phyloP scores from a whole-genome alignment of 2,329 filamentous ascomycete species.

The Lomentospora prolificans region DNA sequence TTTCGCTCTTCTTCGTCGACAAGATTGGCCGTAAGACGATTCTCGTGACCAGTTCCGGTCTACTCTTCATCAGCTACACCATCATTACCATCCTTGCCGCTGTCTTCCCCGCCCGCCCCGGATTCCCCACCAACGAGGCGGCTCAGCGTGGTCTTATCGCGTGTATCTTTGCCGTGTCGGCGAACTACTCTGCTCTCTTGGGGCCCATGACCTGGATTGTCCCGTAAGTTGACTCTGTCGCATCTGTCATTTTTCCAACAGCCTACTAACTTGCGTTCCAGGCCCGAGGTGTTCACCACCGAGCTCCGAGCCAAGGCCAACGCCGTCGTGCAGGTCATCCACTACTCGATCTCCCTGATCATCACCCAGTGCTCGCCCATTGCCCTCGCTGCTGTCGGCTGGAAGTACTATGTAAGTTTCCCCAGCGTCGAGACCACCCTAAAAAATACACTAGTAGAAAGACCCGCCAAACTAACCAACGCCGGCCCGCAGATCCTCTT shows the following conservation, averaged over 20 bases:
- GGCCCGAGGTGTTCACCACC: slow-evolving; percentile 30
- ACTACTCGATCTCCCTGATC: slow-evolving; percentile 29
- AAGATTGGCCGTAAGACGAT: slow-evolving; percentile 26
- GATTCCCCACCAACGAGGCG: slow-evolving; percentile 24
- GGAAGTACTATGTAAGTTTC: slow-evolving; percentile 28
- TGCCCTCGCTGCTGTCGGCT: slow-evolving; percentile 25
- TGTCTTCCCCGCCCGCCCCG: slow-evolving; percentile 24
- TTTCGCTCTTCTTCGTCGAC: slow-evolving; percentile 29
- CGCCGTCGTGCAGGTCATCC: slow-evolving; percentile 28
- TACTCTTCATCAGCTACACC: slow-evolving; percentile 25
- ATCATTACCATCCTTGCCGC: slow-evolving; percentile 30
- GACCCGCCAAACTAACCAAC: not conserved
- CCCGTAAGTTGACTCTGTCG: slow-evolving; percentile 17
- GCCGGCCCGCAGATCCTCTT: slow-evolving; percentile 23
- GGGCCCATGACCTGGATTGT: slow-evolving; percentile 33
- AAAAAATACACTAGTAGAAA: no score
- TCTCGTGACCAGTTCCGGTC: slow-evolving; percentile 23
- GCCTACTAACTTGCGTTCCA: slow-evolving; percentile 7
- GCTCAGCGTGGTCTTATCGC: slow-evolving; percentile 28
- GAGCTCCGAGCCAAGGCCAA: slow-evolving; percentile 31
- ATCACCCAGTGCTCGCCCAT: slow-evolving; percentile 31
- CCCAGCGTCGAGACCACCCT: not conserved
- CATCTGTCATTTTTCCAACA: not conserved
- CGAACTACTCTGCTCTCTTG: slow-evolving; percentile 25
- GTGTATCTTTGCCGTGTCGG: slow-evolving; percentile 30